Conservation (phyloP, 169 alveolate species). For the Plasmodium gallinaceum region DNA sequence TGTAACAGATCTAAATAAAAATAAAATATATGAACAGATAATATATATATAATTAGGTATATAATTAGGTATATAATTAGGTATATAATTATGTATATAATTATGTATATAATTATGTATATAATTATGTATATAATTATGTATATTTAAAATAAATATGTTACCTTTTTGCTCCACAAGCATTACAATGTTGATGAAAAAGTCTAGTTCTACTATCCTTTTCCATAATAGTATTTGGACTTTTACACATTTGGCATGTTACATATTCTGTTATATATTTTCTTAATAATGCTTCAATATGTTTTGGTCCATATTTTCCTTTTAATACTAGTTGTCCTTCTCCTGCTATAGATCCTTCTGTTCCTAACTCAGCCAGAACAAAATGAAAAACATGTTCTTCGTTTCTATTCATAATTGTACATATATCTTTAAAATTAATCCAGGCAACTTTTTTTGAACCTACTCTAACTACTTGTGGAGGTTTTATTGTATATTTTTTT, state of each 20-base stretch:
- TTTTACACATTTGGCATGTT: conserved; percentile 95
- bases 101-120: no score
- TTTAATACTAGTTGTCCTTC: conserved; percentile 95
- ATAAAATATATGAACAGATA: not conserved
- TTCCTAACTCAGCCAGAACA: conserved; percentile 95
- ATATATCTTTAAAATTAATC: conserved; percentile 95
- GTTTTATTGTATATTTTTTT: conserved; percentile 90
- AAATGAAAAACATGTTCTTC: conserved; percentile 95
- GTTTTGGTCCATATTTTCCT: conserved; percentile 95
- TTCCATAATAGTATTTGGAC: conserved; percentile 93
- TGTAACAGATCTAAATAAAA: conserved; percentile 90
- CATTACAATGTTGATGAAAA: conserved; percentile 92
- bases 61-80: not conserved
- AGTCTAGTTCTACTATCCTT: conserved; percentile 93
- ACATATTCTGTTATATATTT: conserved; percentile 95
- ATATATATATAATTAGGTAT: not conserved
- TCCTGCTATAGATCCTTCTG: conserved; percentile 94
- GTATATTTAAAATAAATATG: not conserved
- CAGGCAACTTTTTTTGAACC: conserved; percentile 97
- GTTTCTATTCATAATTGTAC: conserved; percentile 92
- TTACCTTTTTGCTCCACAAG: conserved; percentile 94
- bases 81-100: no score
- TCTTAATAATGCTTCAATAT: conserved; percentile 93
- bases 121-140: not conserved
- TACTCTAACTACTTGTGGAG: conserved; percentile 96